Evolutionary conservation across 2,329 filamentous ascomycete genomes (phyloP).

Genomic region (Hymenoscyphus fraxineus): DNA sequence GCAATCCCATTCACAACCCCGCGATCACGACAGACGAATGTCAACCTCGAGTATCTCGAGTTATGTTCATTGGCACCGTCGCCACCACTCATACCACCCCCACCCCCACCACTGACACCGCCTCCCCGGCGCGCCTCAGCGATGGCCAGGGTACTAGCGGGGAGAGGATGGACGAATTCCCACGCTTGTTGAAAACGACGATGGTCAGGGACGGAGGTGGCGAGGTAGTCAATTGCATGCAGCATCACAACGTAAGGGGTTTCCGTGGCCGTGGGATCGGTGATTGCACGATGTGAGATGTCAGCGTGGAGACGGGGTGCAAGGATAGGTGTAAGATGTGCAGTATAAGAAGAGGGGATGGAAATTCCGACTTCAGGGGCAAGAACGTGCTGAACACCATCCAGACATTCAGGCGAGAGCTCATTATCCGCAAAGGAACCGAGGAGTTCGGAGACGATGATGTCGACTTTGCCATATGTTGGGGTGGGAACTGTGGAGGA

Average conservation of each 20-base stretch:
- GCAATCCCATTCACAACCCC: conserved; percentile 88
- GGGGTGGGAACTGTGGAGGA: conserved; percentile 29
- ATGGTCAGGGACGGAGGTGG: conserved; percentile 55
- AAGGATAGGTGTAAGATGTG: conserved; percentile 87
- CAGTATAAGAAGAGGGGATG: conserved; percentile 89
- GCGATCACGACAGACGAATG: conserved; percentile 72
- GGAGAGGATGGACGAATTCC: conserved; percentile 77
- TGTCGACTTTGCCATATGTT: conserved; percentile 72
- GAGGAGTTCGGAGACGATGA: conserved; percentile 88
- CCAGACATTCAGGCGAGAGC: conserved; percentile 90
- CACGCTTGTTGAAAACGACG: conserved; percentile 70
- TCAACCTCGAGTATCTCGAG: conserved; percentile 70
- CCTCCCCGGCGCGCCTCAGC: conserved; percentile 57
- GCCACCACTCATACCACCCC: conserved; percentile 69
- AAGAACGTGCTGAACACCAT: conserved; percentile 92
- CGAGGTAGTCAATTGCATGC: conserved; percentile 82
- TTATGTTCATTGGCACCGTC: conserved; percentile 91
- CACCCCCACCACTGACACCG: conserved; percentile 62
- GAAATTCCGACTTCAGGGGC: conserved; percentile 77
- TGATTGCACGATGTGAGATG: conserved; percentile 57
- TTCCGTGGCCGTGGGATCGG: conserved; percentile 72
- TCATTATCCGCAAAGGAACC: conserved; percentile 98
- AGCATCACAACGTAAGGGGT: conserved; percentile 95
- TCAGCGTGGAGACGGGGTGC: conserved; percentile 84
- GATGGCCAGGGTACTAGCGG: conserved; percentile 51